Base-by-base conservation (phyloP, 192 early-diverging fungal species). In the Coemansia sp. region DNA sequence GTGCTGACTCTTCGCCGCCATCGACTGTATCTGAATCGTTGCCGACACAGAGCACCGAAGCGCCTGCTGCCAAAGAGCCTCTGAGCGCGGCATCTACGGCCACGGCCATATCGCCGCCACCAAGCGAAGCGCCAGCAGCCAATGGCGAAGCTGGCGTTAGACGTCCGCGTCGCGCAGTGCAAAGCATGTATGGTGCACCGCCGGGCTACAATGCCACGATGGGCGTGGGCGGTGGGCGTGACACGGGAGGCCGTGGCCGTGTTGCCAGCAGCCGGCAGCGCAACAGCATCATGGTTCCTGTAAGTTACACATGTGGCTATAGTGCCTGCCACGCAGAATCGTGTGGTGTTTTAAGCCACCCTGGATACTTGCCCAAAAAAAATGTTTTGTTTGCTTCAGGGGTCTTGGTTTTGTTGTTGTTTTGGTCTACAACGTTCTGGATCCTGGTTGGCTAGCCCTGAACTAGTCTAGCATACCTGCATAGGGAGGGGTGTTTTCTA, bases 121-220 rank as follows among this genome's bases (percentile, higher is more conserved):
- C 53, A 11, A 37, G 28, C 15, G 49, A 39, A 31, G 61, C 60
- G 21, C 21, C 46, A 23, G 21, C 40, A 35, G 41, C 42, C 19
- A 50, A 53, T 56, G 42, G 42, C 36, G 58, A 59, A 36, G 42
- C 57, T 9, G 49, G 50, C 14, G 54, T 50, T 36, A 61, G 60
- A 11, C 73, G 63, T 48, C 38, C 71, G 15, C 74, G 74, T 26
- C 74, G 74, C 18, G 60, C 57, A 5, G 63, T 77, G 36, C 74
- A 77, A 64, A 77, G 74, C 74, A 77, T 77, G 74, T 77, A 77
- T 37, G 74, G 74, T 60, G 74, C 74, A 7, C 74, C 74, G 31
- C 74, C 74, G 5, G 74, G 74, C 16, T 77, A 77, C 44, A 70
- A 66, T 56, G 74, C 74, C n/a, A 60, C 62, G 16, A 77, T 77